Evolutionary conservation across 1,284 basidiomycete genomes (phyloP).

Genomic region (Trichosporon coremiiforme): DNA sequence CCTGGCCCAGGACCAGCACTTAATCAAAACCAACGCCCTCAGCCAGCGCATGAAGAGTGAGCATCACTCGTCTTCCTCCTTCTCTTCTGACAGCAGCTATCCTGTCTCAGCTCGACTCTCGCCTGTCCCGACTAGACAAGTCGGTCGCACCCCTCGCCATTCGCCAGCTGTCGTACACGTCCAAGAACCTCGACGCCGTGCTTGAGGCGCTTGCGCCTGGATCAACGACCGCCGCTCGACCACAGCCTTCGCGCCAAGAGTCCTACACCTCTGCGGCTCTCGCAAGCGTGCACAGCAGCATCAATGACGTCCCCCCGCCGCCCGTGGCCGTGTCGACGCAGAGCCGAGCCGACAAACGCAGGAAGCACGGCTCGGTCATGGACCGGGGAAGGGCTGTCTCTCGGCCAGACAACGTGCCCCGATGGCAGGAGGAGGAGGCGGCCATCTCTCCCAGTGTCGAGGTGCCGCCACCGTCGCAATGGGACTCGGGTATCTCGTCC

Average conservation of each 20-base stretch:
- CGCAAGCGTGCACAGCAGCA: conserved; percentile 11
- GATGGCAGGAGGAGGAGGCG: conserved; percentile 22
- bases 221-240: background rate
- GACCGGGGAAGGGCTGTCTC: conserved; percentile 29
- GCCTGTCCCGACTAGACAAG: conserved; percentile 54
- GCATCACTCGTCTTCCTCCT: background rate
- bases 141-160: conserved; percentile 54
- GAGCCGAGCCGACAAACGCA: conserved; percentile 13
- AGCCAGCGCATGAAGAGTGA: conserved; percentile 55
- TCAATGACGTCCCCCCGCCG: background rate
- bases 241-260: conserved; percentile 8
- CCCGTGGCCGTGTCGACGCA: background rate
- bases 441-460: background rate
- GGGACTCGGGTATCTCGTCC: conserved; percentile 8
- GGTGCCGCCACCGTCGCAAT: background rate
- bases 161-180: conserved; percentile 41
- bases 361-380: conserved; percentile 24
- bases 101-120: conserved; percentile 51
- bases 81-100: conserved; percentile 40
- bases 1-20: conserved; percentile 50
- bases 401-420: conserved; percentile 26
- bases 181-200: conserved; percentile 25
- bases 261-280: conserved; percentile 7
- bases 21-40: conserved; percentile 54
- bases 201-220: conserved; percentile 12